A percentile compares a stretch with the other conserved stretches of the same genome.
These are phyloP conservation scores for Populus deltoides DNA, from an alignment of 345 rosid genomes.

Conservation along the genomic window DNA sequence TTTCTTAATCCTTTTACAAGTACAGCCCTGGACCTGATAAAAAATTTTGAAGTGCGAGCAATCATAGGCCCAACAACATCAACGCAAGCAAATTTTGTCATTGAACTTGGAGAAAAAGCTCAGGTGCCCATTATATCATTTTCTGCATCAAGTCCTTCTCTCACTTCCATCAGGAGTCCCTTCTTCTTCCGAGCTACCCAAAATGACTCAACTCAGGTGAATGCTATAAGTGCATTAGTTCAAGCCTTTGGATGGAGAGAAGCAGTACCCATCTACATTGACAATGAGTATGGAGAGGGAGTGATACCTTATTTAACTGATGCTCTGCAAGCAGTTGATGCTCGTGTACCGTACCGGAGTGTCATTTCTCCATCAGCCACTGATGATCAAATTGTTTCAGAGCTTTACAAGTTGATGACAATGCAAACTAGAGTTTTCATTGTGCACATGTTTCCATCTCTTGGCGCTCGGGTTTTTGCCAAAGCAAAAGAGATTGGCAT, in stretches of 20 bases:
- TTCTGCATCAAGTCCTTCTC: conserved; percentile 18
- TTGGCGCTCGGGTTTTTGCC: conserved; percentile 39
- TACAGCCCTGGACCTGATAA: conserved; percentile 40
- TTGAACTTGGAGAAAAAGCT: conserved; percentile 28
- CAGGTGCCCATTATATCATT: conserved; percentile 12
- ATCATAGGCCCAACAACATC: conserved; percentile 39
- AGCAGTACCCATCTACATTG: conserved; percentile 46
- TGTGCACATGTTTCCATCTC: conserved; percentile 36
- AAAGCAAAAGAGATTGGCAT: conserved; percentile 57
- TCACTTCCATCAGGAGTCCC: conserved; percentile 1
- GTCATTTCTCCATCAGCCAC: conserved; percentile 40
- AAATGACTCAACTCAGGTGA: conserved; percentile 10
- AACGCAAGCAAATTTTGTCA: conserved; percentile 28
- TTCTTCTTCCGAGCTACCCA: conserved; percentile 14
- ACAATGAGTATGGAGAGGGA: conserved; percentile 45
- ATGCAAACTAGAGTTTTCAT: conserved; percentile 55
- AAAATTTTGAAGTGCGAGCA: conserved; percentile 34
- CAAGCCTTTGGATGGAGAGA: conserved; percentile 40
- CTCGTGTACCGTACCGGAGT: conserved; percentile 45
- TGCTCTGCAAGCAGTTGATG: conserved; percentile 41
- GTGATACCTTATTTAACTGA: conserved; percentile 45
- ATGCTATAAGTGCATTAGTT: conserved; percentile 8
- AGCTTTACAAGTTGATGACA: conserved; percentile 51
- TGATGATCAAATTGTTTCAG: conserved; percentile 37
- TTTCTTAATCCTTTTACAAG: background rate